Evolutionary conservation across 1,139 yeast genomes (phyloP).

Genomic region (Yamadazyma epiphylla): DNA sequence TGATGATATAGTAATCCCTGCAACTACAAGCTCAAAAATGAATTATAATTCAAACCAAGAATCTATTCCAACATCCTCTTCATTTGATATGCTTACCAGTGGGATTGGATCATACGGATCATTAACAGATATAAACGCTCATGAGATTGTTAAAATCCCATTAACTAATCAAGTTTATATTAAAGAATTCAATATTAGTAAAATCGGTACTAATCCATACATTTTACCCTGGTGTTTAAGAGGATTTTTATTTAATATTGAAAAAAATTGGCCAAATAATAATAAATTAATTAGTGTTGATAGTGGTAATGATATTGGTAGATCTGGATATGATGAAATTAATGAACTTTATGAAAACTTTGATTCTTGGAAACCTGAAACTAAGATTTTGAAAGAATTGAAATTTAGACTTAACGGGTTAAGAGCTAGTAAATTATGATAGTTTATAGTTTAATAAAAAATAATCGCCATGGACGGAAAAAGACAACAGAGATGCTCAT

Average conservation of each 20-base stretch:
- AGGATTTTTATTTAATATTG: slow-evolving; percentile 65
- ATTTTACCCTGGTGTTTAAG: slow-evolving; percentile 90
- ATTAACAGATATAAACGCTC: slow-evolving; percentile 6
- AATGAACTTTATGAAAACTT: slow-evolving; percentile 62
- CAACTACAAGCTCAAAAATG: slow-evolving; percentile 13
- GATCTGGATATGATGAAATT: slow-evolving; percentile 50
- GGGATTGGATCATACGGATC: slow-evolving; percentile 20
- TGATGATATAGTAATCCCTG: slow-evolving; percentile 50
- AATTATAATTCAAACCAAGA: not conserved
- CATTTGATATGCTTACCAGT: slow-evolving; percentile 12
- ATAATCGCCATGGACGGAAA: too few relatives aligned
- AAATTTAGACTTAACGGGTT: slow-evolving; percentile 81
- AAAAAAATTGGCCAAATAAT: slow-evolving; percentile 50
- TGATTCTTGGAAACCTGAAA: slow-evolving; percentile 82
- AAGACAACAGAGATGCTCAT: too few relatives aligned
- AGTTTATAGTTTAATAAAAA: too few relatives aligned
- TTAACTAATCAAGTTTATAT: slow-evolving; percentile 48
- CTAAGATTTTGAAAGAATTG: slow-evolving; percentile 74
- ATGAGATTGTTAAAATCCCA: slow-evolving; percentile 22
- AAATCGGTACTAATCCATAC: slow-evolving; percentile 72
- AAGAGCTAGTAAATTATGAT: slow-evolving; percentile 41
- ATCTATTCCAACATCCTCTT: slow-evolving; percentile 7
- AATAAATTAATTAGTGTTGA: slow-evolving; percentile 23
- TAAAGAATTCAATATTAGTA: slow-evolving; percentile 58
- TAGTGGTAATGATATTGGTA: slow-evolving; percentile 23